phyloP scores from a whole-genome alignment of 352 stramenopile genomes.

The Globisporangium heterothallicum region DNA sequence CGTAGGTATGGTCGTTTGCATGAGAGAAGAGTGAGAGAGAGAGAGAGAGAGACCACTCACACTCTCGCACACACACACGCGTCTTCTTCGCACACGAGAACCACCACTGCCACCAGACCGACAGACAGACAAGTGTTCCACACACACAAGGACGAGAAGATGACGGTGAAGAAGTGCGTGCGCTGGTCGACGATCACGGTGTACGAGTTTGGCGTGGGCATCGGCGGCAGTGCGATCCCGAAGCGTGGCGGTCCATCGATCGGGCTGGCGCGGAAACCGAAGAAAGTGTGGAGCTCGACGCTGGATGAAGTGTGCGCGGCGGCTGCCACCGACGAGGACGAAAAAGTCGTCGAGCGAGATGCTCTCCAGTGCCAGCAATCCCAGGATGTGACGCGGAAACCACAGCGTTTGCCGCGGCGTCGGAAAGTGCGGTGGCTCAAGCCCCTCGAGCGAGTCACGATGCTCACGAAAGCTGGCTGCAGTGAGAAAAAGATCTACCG shows the following conservation, averaged over 20 bases:
- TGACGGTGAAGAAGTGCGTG: constrained; percentile 26
- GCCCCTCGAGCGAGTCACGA: constrained; percentile 49
- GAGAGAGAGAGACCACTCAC: not conserved
- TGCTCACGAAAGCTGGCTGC: constrained; percentile 59
- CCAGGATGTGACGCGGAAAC: constrained; percentile 1
- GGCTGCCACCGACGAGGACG: constrained; percentile 11
- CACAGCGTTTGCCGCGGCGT: constrained; percentile 22
- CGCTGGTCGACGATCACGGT: constrained; percentile 52
- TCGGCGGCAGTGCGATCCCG: constrained; percentile 39
- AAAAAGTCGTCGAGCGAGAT: not conserved
- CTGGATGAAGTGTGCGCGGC: constrained; percentile 20
- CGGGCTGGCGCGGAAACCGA: constrained; percentile 28
- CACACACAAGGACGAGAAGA: not conserved
- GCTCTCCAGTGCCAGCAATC: not conserved
- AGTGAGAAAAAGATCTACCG: constrained; percentile 62
- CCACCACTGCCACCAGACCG: not conserved
- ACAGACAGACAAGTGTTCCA: not conserved
- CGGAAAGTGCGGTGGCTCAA: constrained; percentile 59
- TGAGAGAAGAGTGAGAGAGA: not conserved
- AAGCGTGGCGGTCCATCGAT: constrained; percentile 39
- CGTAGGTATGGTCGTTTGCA: not conserved
- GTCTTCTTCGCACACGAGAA: not conserved
- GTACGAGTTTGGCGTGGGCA: constrained; percentile 46
- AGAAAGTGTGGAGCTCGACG: constrained; percentile 27
- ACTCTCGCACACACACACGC: not conserved